phyloP scores from a whole-genome alignment of 2,329 filamentous ascomycete genomes.

The Diaporthe amygdali region DNA sequence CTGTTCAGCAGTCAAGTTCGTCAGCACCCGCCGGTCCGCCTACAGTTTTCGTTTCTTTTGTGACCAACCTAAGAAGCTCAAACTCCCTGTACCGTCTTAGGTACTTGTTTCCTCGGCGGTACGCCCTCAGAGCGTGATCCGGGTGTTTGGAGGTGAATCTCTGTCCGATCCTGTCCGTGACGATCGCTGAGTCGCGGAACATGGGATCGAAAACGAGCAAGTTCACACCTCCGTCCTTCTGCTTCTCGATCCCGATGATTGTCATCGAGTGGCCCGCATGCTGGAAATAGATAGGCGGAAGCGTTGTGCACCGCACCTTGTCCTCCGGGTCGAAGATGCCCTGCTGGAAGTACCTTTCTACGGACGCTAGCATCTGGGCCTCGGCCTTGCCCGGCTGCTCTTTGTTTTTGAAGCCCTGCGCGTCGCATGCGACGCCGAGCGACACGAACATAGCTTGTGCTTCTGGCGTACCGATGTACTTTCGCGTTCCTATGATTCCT shows the following conservation, averaged over 20 bases:
- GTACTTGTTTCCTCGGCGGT: constrained; percentile 73
- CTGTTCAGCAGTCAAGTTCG: not conserved
- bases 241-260: constrained; percentile 82
- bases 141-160: constrained; percentile 52
- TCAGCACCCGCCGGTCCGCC: not conserved
- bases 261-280: constrained; percentile 90
- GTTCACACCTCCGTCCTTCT: constrained; percentile 65
- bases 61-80: constrained; percentile 71
- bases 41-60: not conserved
- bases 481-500: constrained; percentile 84
- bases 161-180: constrained; percentile 63
- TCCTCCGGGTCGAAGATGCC: constrained; percentile 53
- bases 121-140: constrained; percentile 67
- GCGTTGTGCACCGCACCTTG: constrained; percentile 72
- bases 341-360: constrained; percentile 78
- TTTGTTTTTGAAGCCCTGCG: constrained; percentile 62
- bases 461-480: constrained; percentile 96
- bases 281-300: constrained; percentile 90
- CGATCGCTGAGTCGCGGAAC: constrained; percentile 70
- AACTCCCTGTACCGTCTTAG: constrained; percentile 76
- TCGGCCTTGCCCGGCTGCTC: constrained; percentile 50
- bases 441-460: constrained; percentile 79
- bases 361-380: constrained; percentile 64
- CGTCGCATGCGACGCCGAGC: constrained; percentile 71
- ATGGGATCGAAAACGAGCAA: constrained; percentile 90